Evolutionary conservation across 345 rosid species (phyloP).

Genomic region (Microcos paniculata): DNA sequence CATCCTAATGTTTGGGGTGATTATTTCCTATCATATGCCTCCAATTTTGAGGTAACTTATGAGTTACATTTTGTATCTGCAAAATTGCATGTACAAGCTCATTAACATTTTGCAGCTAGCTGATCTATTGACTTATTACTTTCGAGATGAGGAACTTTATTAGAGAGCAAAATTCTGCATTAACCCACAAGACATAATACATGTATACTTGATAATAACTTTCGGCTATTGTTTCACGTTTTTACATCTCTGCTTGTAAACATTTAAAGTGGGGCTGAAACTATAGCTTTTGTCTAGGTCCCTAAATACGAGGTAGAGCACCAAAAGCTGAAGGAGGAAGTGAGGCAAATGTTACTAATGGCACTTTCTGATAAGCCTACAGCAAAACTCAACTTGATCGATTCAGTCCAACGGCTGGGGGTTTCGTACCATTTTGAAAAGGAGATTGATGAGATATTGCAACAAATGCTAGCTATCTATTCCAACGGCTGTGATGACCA

Average conservation of each 20-base stretch:
- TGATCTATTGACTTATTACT: too few relatives aligned
- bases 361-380: neutral
- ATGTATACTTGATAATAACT: too few relatives aligned
- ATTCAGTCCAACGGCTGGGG: conserved; percentile 42
- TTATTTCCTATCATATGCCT: neutral
- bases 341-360: conserved; percentile 9
- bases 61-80: neutral
- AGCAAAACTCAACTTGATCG: conserved; percentile 24
- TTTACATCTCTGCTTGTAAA: too few relatives aligned
- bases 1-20: conserved; percentile 6
- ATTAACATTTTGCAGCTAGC: neutral
- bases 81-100: neutral
- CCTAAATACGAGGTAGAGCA: neutral
- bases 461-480: neutral
- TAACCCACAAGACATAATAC: too few relatives aligned
- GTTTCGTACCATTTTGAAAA: conserved; percentile 44
- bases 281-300: neutral
- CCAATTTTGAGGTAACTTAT: neutral
- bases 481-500: neutral
- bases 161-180: too few relatives aligned
- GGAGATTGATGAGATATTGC: conserved; percentile 32
- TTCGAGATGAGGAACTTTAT: too few relatives aligned
- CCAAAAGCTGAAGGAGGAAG: conserved; percentile 22
- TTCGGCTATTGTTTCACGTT: too few relatives aligned
- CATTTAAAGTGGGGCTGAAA: neutral